Evolutionary conservation across 129 eudicot species (phyloP), one percentile per base, ranked within the genome.

Genomic region (Tagetes patula): DNA sequence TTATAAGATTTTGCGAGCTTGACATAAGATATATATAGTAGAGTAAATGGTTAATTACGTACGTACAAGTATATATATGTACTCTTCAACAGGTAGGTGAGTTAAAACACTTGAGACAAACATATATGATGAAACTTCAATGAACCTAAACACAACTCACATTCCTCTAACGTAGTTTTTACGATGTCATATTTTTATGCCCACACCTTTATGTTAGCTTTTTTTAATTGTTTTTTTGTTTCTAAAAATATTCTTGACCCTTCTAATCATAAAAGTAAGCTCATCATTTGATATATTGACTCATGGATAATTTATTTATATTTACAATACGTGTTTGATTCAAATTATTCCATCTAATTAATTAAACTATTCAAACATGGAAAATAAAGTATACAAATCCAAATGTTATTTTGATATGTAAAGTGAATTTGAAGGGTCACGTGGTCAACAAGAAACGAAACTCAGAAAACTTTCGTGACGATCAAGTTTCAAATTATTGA

Each of bases 371-470:
- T 74, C 65, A 56, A 49, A 64, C 65, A 30, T 46, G 70, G 61
- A 42, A 43, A 20, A 20, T 20, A 20, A 62, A 62, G 34, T 45
- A 61, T 61, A 48, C 14, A 46, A 60, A 60, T 65, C 38, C 39
- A 60, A 61, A 45, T 14, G 70, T 46, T 60, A 34, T 46, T 3
- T 45, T 36, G n/a, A 0, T 20, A 53, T 53, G 20, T 53, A 67
- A 67, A 76, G 74, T 42, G 33, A 37, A 41, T 60, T 67, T 13
- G n/a, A 76, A 66, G 56, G 13, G 13, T 75, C 67, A 75, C 80
- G 80, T 66, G 73, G 73, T 66, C 80, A 54, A 43, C 79, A 66
- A 75, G 67, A 66, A 52, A 75, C 11, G 66, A 61, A 75, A 65
- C 53, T 53, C 73, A 65, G 34, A 75, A 36, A 8, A 71, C 6